Evolutionary conservation across 1,284 basidiomycete species (phyloP).

Genomic region (Fistulinella staudtii): DNA sequence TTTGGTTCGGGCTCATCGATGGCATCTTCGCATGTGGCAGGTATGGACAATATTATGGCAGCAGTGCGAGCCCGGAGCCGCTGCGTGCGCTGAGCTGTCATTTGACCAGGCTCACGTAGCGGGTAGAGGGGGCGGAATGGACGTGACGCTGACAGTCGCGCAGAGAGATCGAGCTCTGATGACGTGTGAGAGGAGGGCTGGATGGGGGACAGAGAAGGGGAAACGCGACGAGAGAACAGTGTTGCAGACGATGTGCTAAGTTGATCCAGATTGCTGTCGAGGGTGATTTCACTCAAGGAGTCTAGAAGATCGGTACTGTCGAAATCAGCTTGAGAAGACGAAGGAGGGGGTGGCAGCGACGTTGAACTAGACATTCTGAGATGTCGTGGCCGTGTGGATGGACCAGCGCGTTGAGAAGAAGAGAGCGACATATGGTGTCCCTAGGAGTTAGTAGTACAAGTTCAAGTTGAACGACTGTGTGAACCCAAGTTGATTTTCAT

Average conservation of each 20-base stretch:
- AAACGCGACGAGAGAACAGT: conserved; percentile 17
- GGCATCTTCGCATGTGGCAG: conserved; percentile 25
- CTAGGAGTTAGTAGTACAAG: conserved; percentile 11
- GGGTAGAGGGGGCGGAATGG: conserved; percentile 9
- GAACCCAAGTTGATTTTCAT: conserved; percentile 30
- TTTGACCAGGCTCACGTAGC: conserved; percentile 25
- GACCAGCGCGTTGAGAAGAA: conserved; percentile 5
- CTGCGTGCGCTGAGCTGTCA: conserved; percentile 20
- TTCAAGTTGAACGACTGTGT: conserved; percentile 25
- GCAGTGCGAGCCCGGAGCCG: conserved; percentile 30
- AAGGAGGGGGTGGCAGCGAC: conserved; percentile 4
- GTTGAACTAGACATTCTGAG: conserved; percentile 16
- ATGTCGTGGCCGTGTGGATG: conserved; percentile 8
- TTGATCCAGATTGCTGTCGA: conserved; percentile 19
- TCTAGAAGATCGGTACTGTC: conserved; percentile 6
- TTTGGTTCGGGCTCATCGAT: conserved; percentile 9
- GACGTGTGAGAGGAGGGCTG: conserved; percentile 4
- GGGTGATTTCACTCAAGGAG: conserved; percentile 10
- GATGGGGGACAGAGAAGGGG: conserved; percentile 2
- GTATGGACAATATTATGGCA: conserved; percentile 23
- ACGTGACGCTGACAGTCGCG: conserved; percentile 7
- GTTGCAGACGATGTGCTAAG: conserved; percentile 21
- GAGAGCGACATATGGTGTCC: conserved; percentile 4
- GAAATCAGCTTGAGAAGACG: conserved; percentile 1
- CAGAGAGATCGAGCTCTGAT: conserved; percentile 2